Evolutionary conservation across 2,329 filamentous ascomycete species (phyloP).

Genomic region (Diaporthe nobilis): DNA sequence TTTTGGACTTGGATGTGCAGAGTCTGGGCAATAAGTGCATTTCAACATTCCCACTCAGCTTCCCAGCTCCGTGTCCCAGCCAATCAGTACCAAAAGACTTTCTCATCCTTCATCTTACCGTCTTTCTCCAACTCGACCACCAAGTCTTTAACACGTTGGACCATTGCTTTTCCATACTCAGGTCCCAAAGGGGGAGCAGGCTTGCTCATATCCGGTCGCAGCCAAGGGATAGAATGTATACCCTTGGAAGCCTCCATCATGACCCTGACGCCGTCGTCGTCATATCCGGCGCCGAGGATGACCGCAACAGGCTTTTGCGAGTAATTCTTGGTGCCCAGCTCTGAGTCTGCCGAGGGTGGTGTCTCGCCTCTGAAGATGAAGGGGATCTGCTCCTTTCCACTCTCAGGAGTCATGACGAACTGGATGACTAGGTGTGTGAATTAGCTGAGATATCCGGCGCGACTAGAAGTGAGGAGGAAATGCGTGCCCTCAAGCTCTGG

Average conservation of each 20-base stretch:
- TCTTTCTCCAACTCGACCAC: conserved; percentile 38
- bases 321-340: conserved; percentile 46
- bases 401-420: conserved; percentile 44
- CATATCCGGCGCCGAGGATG: conserved; percentile 45
- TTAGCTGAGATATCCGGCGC: too few relatives aligned
- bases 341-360: conserved; percentile 39
- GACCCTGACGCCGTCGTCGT: conserved; percentile 40
- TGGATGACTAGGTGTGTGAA: conserved; percentile 43
- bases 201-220: conserved; percentile 44
- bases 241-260: conserved; percentile 43
- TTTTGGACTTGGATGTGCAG: too few relatives aligned
- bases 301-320: conserved; percentile 42
- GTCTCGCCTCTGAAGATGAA: conserved; percentile 44
- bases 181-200: conserved; percentile 45
- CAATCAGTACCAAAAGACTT: conserved; percentile 36
- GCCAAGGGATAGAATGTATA: conserved; percentile 45
- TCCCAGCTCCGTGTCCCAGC: too few relatives aligned
- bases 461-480: too few relatives aligned
- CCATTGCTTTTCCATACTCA: conserved; percentile 45
- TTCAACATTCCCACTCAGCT: not conserved
- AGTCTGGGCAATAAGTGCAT: too few relatives aligned
- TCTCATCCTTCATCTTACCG: conserved; percentile 38
- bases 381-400: conserved; percentile 42
- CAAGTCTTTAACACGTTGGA: conserved; percentile 43
- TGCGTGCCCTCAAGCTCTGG: conserved; percentile 47